phyloP scores from a whole-genome alignment of 495 filamentous ascomycete genomes.

The Neurospora sp. region DNA sequence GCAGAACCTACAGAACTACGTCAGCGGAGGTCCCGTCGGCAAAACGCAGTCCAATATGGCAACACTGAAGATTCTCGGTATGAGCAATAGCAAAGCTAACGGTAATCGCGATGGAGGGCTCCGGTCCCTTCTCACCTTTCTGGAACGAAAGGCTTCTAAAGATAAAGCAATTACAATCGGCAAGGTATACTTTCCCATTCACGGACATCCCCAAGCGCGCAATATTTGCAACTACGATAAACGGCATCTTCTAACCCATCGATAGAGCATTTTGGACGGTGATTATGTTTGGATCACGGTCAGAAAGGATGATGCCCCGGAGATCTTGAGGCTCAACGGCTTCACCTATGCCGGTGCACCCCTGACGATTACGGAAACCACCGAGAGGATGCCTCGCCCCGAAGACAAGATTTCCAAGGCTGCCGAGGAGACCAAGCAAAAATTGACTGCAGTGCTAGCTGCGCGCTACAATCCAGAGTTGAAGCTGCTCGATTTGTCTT shows the following conservation, averaged over 20 bases:
- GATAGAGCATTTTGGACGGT: slow-evolving; percentile 60
- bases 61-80: slow-evolving; percentile 52
- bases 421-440: slow-evolving; percentile 32
- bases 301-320: slow-evolving; percentile 48
- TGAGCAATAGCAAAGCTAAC: slow-evolving; percentile 66
- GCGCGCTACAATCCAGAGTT: slow-evolving; percentile 56
- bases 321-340: slow-evolving; percentile 51
- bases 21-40: not conserved
- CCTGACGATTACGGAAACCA: slow-evolving; percentile 40
- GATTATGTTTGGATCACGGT: slow-evolving; percentile 58
- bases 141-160: slow-evolving; percentile 67
- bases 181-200: slow-evolving; percentile 59
- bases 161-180: slow-evolving; percentile 55
- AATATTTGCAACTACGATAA: slow-evolving; percentile 17
- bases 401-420: slow-evolving; percentile 27
- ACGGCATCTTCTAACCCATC: slow-evolving; percentile 54
- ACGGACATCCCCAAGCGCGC: not conserved
- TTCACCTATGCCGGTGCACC: slow-evolving; percentile 53
- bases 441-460: slow-evolving; percentile 47
- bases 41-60: slow-evolving; percentile 19
- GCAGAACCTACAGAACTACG: slow-evolving; percentile 12
- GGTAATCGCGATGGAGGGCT: slow-evolving; percentile 60
- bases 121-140: slow-evolving; percentile 59
- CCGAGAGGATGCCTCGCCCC: slow-evolving; percentile 17
- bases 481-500: slow-evolving; percentile 73